Evolutionary conservation across 2,329 filamentous ascomycete genomes (phyloP), one percentile per base, ranked within the genome.

Genomic region (Verticillium nubilum): DNA sequence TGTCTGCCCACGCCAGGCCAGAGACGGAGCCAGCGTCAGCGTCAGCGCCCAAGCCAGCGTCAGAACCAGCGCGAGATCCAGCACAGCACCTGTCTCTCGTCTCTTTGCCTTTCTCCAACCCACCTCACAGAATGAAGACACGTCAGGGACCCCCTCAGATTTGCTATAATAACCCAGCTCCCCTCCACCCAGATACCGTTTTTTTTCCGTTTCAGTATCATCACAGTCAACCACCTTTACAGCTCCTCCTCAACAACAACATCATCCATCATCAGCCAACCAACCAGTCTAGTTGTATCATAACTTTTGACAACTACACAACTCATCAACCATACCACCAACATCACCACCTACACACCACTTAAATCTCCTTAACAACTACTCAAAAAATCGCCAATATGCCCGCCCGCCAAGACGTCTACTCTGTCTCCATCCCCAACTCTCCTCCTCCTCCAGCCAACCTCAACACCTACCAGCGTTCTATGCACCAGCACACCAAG

Each of bases 401-500:
- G 75, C 74, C 75, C 59, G 67, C 68, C 64, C 67, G 68, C 52
- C 70, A 75, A 28, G 54, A 56, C 54, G 37, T 35, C 54, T 56
- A 56, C 54, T 27, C 33, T 37, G 54, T 56, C 35, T 67, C 68
- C 63, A 71, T 76, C 56, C 73, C 74, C 60, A 62, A 66, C 61
- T 76, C 73, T 58, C 70, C 73, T 26, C 69, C 74, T 65, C 73
- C 75, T 57, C 75, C 73, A 12, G 76, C 77, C 53, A 80, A 80
- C 64, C 78, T 83, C 63, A 80, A 80, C 5, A 82, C 71, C 56
- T 89, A 89, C 66, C 75, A 85, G 15, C 80, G 79, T 61, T 82
- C 78, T 59, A 88, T 89, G 82, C 83, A 85, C 68, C 78, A 82
- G 58, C 84, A 88, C 74, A 88, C 86, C 62, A 86, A 85, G 76